These are phyloP conservation scores for Claviceps maximensis DNA, from an alignment of 2,329 filamentous ascomycete genomes.

Conservation along the genomic window DNA sequence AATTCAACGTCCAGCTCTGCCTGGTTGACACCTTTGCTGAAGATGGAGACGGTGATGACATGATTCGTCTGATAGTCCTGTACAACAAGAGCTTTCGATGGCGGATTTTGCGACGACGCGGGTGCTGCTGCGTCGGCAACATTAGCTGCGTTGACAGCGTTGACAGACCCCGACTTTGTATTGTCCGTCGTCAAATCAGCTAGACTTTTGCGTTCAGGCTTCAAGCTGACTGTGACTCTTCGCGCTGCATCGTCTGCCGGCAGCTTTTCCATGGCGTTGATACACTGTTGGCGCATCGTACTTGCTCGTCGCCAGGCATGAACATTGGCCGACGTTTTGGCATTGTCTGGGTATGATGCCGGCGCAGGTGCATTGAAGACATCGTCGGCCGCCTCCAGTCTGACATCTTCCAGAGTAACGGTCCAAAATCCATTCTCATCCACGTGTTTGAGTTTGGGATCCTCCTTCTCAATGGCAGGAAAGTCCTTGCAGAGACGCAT, in stretches of 20 bases:
- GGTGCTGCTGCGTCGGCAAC: too few species aligned
- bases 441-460: constrained; percentile 18
- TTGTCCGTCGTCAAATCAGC: constrained; percentile 8
- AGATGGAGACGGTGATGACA: constrained; percentile 26
- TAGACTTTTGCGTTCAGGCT: constrained; percentile 20
- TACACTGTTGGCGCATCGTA: constrained; percentile 33
- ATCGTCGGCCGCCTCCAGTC: constrained; percentile 12
- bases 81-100: constrained; percentile 11
- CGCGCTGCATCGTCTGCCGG: constrained; percentile 31
- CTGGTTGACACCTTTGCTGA: constrained; percentile 29
- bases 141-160: background rate
- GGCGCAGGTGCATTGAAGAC: constrained; percentile 11
- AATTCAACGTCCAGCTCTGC: constrained; percentile 27
- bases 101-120: too few species aligned
- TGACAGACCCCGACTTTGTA: background rate
- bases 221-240: constrained; percentile 26
- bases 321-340: background rate
- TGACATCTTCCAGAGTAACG: constrained; percentile 20
- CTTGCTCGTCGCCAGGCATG: constrained; percentile 27
- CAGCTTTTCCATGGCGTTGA: constrained; percentile 30
- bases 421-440: constrained; percentile 36
- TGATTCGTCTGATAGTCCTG: constrained; percentile 24
- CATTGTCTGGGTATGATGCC: background rate
- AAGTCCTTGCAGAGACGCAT: constrained; percentile 24
- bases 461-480: constrained; percentile 18